Evolutionary conservation across 2,329 filamentous ascomycete genomes (phyloP).

Genomic region (Aspergillus sp.): DNA sequence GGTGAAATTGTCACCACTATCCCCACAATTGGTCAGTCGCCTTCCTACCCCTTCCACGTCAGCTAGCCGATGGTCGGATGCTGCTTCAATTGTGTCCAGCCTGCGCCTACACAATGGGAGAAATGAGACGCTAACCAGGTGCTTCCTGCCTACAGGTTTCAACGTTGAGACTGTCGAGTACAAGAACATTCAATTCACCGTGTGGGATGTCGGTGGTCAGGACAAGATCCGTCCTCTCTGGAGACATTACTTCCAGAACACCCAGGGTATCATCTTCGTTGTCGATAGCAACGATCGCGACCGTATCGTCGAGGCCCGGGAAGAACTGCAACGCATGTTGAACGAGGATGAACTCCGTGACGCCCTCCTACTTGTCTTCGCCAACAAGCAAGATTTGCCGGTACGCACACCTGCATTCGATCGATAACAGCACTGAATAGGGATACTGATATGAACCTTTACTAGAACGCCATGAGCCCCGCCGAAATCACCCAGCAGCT

Average conservation of each 20-base stretch:
- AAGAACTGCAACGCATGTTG: conserved; percentile 96
- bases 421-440: neutral
- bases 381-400: conserved; percentile 99
- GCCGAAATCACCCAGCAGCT: conserved; percentile 99
- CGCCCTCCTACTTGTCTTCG: conserved; percentile 93
- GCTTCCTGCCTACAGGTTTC: conserved; percentile 68
- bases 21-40: conserved; percentile 83
- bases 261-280: conserved; percentile 99
- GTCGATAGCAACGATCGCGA: conserved; percentile 99
- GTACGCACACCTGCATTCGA: conserved; percentile 55
- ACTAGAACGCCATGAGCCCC: conserved; percentile 97
- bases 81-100: neutral
- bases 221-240: conserved; percentile 99
- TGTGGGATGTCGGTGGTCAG: conserved; percentile 99
- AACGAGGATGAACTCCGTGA: conserved; percentile 99
- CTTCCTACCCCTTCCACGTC: conserved; percentile 2
- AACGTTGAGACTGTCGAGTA: conserved; percentile 99
- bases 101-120: neutral
- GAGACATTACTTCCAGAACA: conserved; percentile 99
- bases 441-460: conserved; percentile 30
- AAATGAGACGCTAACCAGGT: conserved; percentile 12
- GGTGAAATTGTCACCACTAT: conserved; percentile 98
- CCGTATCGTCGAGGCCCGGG: conserved; percentile 93
- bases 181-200: conserved; percentile 99
- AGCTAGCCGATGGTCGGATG: neutral